Conservation (phyloP, 2,329 filamentous ascomycete genomes). For the Colletotrichum euphorbiae region DNA sequence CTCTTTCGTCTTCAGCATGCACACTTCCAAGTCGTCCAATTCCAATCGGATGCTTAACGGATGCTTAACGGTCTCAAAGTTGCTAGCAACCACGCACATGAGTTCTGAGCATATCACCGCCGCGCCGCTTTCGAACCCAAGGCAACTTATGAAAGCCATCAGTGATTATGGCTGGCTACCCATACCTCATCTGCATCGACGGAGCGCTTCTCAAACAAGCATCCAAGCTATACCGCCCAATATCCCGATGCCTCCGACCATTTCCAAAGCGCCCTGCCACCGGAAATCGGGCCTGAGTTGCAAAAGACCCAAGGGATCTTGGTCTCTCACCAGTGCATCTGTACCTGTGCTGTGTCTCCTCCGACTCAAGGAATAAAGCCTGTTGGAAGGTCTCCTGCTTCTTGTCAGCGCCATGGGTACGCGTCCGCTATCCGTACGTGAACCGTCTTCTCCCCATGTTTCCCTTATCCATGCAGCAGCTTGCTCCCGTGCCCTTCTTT, state of each 20-base stretch:
- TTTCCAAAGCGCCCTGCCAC: constrained; percentile 74
- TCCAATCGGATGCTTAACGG: no score
- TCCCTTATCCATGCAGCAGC: constrained; percentile 77
- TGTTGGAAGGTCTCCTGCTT: not conserved
- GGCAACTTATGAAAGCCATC: not conserved
- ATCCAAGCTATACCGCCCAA: constrained; percentile 79
- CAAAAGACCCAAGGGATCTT: constrained; percentile 85
- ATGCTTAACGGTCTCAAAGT: no score
- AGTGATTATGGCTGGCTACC: not conserved
- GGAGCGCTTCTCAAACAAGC: constrained; percentile 36
- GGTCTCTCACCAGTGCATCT: constrained; percentile 57
- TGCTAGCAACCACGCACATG: no score
- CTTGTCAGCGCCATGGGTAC: constrained; percentile 20
- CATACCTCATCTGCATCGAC: not conserved
- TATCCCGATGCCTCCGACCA: constrained; percentile 79
- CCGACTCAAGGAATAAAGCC: constrained; percentile 14
- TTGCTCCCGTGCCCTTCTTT: constrained; percentile 70
- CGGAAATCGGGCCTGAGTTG: constrained; percentile 75
- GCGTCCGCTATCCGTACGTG: not conserved
- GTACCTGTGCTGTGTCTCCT: constrained; percentile 41
- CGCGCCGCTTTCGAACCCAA: no score
- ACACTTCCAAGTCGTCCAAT: no score
- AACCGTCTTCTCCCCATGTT: constrained; percentile 59
- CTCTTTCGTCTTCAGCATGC: no score
- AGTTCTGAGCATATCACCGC: no score